Base-by-base conservation (phyloP, 768 basidiomycete genomes). In the Russula vinacea region DNA sequence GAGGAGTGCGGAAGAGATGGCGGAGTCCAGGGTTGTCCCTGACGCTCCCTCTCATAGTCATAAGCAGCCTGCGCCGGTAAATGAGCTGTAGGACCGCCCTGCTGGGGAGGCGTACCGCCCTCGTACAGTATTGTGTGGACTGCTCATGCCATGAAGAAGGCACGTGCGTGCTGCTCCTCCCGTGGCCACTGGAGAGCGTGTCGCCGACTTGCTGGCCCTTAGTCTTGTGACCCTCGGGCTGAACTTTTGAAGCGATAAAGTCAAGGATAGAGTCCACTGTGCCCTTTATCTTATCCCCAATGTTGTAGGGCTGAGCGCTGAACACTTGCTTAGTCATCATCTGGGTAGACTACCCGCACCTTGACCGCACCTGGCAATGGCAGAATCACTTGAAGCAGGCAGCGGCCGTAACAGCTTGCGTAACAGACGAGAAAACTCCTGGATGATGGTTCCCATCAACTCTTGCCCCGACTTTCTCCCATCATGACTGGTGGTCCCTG, bases 401-500 rank as follows among this genome's bases (percentile, higher is more conserved):
- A 7, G 29, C 13, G 10, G 3, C 40, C 22, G 22, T 24, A 29
- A 16, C 54, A 14, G 13, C n/a, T n/a, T n/a, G n/a, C n/a, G n/a
- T n/a, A n/a, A n/a, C n/a, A n/a, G n/a, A 13, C 63, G 95, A 47
- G 37, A 29, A 37, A 9, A 9, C 1, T 96, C 94, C 22, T 35
- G 22, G 16, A 40, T 1, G n/a, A 37, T 35, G n/a, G 10, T 26
- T 33, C 40, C 32, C 2, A n/a, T 16, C 73, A 94, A 94, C 22
- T 97, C 98, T 81, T 98, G 94, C 82, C 97, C 75, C 89, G 92
- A 92, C 74, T 88, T 98, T 26, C 85, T 94, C 68, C 84, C 81
- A 33, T 81, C 89, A 13, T 94, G 94, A 16, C 39, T 19, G 5
- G 14, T 39, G 17, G 32, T 22, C 24, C 49, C 33, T 16, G 7